Conservation (phyloP, 495 filamentous ascomycete genomes). For the Tetracladium marchalianum region DNA sequence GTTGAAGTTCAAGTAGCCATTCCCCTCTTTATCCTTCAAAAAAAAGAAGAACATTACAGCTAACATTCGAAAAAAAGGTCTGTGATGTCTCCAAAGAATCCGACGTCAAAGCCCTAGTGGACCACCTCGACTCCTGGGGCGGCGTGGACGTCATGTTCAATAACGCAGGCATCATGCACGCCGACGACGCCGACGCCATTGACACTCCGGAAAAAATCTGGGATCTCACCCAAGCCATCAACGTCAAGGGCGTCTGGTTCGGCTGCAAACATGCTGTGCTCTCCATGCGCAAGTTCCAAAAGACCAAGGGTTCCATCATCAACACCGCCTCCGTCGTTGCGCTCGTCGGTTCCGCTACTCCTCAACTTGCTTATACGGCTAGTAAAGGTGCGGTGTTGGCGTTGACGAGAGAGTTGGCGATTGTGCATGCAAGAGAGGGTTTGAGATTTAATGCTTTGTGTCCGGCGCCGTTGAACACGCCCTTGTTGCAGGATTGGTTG, state of each 20-base stretch:
- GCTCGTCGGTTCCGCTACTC: conserved; percentile 84
- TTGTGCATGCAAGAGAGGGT: conserved; percentile 77
- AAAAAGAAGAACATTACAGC: not conserved
- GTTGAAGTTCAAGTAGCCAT: conserved; percentile 46
- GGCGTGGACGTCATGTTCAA: conserved; percentile 97
- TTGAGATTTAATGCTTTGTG: conserved; percentile 87
- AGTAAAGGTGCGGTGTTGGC: conserved; percentile 91
- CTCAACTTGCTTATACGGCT: conserved; percentile 91
- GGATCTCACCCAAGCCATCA: conserved; percentile 90
- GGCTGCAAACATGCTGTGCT: conserved; percentile 89
- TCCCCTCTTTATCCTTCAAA: not conserved
- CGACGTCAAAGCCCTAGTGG: conserved; percentile 62
- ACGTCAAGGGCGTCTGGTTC: conserved; percentile 98
- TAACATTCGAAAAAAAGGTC: too few species aligned
- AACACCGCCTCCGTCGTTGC: conserved; percentile 94
- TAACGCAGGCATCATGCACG: conserved; percentile 98
- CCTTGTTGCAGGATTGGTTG: conserved; percentile 88
- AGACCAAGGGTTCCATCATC: conserved; percentile 73
- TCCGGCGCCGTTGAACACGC: conserved; percentile 82
- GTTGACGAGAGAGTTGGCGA: conserved; percentile 69
- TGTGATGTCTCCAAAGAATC: conserved; percentile 61
- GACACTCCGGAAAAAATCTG: conserved; percentile 83
- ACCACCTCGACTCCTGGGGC: conserved; percentile 69
- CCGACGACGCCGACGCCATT: conserved; percentile 74
- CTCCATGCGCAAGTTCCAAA: conserved; percentile 67